These are phyloP conservation scores for Macroventuria anomochaeta DNA, from an alignment of 2,329 filamentous ascomycete species.

Conservation along the genomic window DNA sequence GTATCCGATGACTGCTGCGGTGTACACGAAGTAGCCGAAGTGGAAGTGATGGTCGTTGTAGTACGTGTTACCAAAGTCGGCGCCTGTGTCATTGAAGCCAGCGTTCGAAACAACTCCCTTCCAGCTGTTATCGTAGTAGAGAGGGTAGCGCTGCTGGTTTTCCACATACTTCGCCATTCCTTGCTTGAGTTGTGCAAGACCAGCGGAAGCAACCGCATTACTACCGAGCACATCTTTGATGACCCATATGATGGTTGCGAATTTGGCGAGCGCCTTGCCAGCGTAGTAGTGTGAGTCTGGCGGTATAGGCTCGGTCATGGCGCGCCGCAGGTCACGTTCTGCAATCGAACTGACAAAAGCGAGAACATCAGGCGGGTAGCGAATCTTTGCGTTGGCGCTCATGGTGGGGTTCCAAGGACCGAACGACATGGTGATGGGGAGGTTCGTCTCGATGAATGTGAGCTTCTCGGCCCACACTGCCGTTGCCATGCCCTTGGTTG, in stretches of 20 bases:
- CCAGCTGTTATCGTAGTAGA: constrained; percentile 69
- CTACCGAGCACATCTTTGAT: constrained; percentile 65
- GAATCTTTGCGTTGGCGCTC: constrained; percentile 41
- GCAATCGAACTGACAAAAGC: constrained; percentile 67
- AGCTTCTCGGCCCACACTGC: constrained; percentile 64
- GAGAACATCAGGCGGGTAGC: constrained; percentile 60
- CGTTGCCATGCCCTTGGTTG: constrained; percentile 82
- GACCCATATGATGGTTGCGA: constrained; percentile 54
- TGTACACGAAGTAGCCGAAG: constrained; percentile 85
- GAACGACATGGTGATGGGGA: constrained; percentile 78
- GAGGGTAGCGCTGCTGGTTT: constrained; percentile 54
- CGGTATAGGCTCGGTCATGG: constrained; percentile 75
- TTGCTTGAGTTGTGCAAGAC: constrained; percentile 57
- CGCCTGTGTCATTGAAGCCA: constrained; percentile 72
- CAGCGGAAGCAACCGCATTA: constrained; percentile 55
- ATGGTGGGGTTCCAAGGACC: constrained; percentile 72
- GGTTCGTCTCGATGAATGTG: constrained; percentile 76
- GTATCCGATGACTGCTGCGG: constrained; percentile 81
- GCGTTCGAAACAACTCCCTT: constrained; percentile 81
- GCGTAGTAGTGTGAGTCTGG: constrained; percentile 91
- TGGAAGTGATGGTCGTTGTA: constrained; percentile 75
- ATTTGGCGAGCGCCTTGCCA: constrained; percentile 64
- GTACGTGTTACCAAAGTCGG: constrained; percentile 85
- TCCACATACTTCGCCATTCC: constrained; percentile 57
- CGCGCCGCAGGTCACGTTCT: constrained; percentile 74